Evolutionary conservation across 331 rosid genomes (phyloP).

Genomic region (Dryas integrifolia): DNA sequence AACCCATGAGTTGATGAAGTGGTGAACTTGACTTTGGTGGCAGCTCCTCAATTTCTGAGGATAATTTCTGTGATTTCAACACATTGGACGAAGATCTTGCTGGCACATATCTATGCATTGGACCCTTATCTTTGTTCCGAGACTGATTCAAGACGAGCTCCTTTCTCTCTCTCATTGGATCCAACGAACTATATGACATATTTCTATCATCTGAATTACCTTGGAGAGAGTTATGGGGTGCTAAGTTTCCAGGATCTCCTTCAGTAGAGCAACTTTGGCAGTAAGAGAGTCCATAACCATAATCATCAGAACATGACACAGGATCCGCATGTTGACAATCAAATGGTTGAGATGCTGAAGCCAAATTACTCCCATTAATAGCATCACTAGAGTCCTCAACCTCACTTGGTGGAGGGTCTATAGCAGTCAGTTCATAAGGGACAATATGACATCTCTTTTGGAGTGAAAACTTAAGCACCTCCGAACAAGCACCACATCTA

Average conservation of each 20-base stretch:
- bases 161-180: constrained; percentile 27
- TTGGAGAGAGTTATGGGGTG: constrained; percentile 33
- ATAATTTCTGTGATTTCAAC: constrained; percentile 27
- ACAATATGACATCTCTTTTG: constrained; percentile 49
- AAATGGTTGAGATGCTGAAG: constrained; percentile 37
- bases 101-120: constrained; percentile 25
- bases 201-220: constrained; percentile 27
- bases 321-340: constrained; percentile 35
- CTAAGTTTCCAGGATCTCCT: constrained; percentile 37
- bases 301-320: constrained; percentile 60
- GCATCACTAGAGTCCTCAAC: constrained; percentile 31
- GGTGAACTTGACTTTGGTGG: constrained; percentile 43
- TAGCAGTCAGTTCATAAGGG: constrained; percentile 34
- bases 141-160: constrained; percentile 35
- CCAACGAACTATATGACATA: constrained; percentile 24
- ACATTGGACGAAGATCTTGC: constrained; percentile 31
- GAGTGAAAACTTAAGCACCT: constrained; percentile 73
- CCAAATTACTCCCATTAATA: constrained; percentile 27
- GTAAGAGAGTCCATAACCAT: constrained; percentile 43
- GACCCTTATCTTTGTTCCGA: constrained; percentile 27
- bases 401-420: constrained; percentile 49
- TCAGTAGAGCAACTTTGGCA: constrained; percentile 59
- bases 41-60: constrained; percentile 38
- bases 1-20: constrained; percentile 83
- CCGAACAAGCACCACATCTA: constrained; percentile 80